Base-by-base conservation (phyloP, 2,329 filamentous ascomycete species). In the Epichloe aotearoae region DNA sequence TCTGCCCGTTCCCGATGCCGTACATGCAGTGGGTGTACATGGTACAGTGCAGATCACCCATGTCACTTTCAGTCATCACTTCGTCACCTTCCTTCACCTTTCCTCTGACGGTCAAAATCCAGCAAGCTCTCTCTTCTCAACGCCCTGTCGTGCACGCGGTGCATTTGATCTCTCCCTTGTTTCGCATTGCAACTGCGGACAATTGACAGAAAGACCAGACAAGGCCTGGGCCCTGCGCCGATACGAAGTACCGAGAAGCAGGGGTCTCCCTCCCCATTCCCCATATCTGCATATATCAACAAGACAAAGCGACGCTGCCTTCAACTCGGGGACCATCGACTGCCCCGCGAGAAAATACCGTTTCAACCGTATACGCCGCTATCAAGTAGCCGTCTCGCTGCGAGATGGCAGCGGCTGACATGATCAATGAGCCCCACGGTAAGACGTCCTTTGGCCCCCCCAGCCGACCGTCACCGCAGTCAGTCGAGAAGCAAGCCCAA, bases 401-500 rank as follows among this genome's bases (percentile, higher is more conserved):
- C 41, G 17, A 53, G 17, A 53, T 53, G 52, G 37, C 50, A 15
- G 47, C 44, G 23, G 44, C 50, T 26, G 53, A 54, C 37, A 47
- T 47, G 44, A 20, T 43, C 30, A 52, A 48, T 36, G 53, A 54
- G 17, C 34, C 50, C 37, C 47, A 49, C 19, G 53, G 53, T 54
- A 46, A 33, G 50, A n/a, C 39, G 23, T 14, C 23, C 14, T 15
- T 30, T 11, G 8, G 3, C 30, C 10, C 30, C 26, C 26, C 26
- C 26, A 30, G 26, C 26, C 26, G 26, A 30, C 26, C 26, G 26
- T 30, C 3, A 11, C 23, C 6, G 10, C 34, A 26, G 20, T 17
- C 49, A 48, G 14, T 12, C 44, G 36, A 33, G 23, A 54, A 36
- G 50, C 68, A 71, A 60, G 71, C 36, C 38, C 60, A 50, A 46